A percentile compares a stretch with the other conserved stretches of the same genome.
These are phyloP conservation scores for Lachnellula hyalina DNA, from an alignment of 2,329 filamentous ascomycete genomes.

Conservation along the genomic window DNA sequence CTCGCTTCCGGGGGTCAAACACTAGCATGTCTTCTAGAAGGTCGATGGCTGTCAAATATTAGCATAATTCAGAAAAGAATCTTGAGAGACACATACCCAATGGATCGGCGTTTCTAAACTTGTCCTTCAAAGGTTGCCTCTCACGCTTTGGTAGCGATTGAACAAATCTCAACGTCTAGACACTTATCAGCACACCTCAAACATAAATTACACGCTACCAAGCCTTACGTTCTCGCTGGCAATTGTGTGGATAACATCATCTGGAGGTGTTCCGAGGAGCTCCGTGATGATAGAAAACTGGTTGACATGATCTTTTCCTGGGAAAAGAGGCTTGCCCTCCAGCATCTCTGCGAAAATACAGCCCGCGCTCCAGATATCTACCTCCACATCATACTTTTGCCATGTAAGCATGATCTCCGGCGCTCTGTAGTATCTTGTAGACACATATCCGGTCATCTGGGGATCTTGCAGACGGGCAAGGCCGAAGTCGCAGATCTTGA, in stretches of 20 bases:
- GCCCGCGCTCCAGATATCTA: slow-evolving; percentile 98
- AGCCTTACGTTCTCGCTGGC: slow-evolving; percentile 87
- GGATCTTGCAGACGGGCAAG: slow-evolving; percentile 96
- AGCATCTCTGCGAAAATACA: slow-evolving; percentile 99
- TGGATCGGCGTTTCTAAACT: slow-evolving; percentile 93
- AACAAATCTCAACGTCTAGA: slow-evolving; percentile 87
- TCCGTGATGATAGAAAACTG: slow-evolving; percentile 99
- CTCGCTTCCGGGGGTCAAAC: slow-evolving; percentile 94
- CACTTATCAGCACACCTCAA: slow-evolving; percentile 23
- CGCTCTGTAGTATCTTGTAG: slow-evolving; percentile 95
- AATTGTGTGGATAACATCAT: slow-evolving; percentile 98
- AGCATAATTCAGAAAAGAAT: slow-evolving; percentile 16
- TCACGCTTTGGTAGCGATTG: slow-evolving; percentile 95
- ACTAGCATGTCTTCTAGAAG: slow-evolving; percentile 95
- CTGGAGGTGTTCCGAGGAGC: slow-evolving; percentile 88
- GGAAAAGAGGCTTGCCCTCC: slow-evolving; percentile 95
- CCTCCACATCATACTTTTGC: slow-evolving; percentile 99
- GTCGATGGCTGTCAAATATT: slow-evolving; percentile 65
- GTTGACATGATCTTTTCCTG: slow-evolving; percentile 98
- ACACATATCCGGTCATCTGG: slow-evolving; percentile 99
- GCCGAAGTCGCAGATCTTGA: slow-evolving; percentile 99
- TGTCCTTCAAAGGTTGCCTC: slow-evolving; percentile 76
- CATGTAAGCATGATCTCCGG: slow-evolving; percentile 99
- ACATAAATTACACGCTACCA: neutral
- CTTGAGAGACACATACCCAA: slow-evolving; percentile 50